Evolutionary conservation across 2,329 filamentous ascomycete species (phyloP), one percentile per base, ranked within the genome.

Genomic region (Furcasterigmium furcatum): DNA sequence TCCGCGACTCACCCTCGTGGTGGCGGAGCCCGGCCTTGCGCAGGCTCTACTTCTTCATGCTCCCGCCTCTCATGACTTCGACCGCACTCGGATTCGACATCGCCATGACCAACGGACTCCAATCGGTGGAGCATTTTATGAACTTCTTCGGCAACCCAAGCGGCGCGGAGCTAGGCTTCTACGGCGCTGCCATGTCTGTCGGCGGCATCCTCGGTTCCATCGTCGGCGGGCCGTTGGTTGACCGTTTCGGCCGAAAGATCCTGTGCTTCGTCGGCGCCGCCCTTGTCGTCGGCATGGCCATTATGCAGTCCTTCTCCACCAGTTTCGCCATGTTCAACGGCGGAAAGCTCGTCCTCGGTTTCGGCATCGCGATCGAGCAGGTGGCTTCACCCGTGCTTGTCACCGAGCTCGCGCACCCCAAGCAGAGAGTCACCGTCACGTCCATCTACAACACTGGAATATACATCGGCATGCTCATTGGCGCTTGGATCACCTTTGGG

Each of bases 371-470:
- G 1, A 56, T 82, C 2, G 83, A 73, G 52, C 54, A 85, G 5
- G 72, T 73, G n/a, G 79, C 70, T n/a, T 58, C 79, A 20, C 66
- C 71, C 9, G 78, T 83, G 4, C 80, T 84, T 50, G 77, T 84
- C 21, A 77, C 76, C 46, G 82, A 85, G 57, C 80, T 85, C 14
- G 75, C 80, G 1, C 80, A 80, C 0, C 63, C 71, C 1, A 62
- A 60, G 4, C 59, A 65, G 4, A 63, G 81, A 22, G 80, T 79
- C 0, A 63, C 69, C 1, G 56, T 85, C 3, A 71, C 73, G 50
- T 64, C 82, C 41, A 56, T 79, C 38, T 69, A 70, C 4, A 73
- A 72, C 0, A 41, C 72, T 2, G 80, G 76, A 0, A 58, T 84
- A 3, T 73, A 73, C 9, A 39, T 67, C 0, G 82, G 81, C 0